A percentile compares a stretch with the other conserved stretches of the same genome.
phyloP scores from a whole-genome alignment of 108 stramenopile species.

The Cyclotella atomus region DNA sequence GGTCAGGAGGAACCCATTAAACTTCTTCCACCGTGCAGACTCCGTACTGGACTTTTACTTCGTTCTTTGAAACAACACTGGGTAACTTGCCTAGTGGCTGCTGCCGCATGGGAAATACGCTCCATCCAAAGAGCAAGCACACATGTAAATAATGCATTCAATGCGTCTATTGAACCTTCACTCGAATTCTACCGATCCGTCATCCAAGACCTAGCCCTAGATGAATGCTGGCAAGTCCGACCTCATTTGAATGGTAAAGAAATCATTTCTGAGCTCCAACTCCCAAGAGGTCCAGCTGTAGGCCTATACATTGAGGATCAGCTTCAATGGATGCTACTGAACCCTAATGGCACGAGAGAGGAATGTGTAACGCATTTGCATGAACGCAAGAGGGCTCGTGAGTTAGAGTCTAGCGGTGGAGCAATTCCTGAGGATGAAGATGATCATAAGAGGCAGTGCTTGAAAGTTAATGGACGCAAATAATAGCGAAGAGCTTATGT shows the following conservation, averaged over 20 bases:
- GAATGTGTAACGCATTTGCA: constrained; percentile 65
- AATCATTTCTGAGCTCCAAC: constrained; percentile 56
- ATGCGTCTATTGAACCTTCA: not conserved
- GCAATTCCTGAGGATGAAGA: constrained; percentile 6
- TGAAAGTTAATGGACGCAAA: not conserved
- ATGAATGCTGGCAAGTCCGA: constrained; percentile 74
- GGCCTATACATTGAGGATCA: constrained; percentile 77
- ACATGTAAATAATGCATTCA: not conserved
- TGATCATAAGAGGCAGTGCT: constrained; percentile 16
- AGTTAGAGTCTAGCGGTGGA: constrained; percentile 26
- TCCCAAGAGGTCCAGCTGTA: constrained; percentile 70
- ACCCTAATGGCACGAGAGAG: constrained; percentile 73
- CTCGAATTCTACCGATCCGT: constrained; percentile 53
- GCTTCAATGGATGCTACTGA: constrained; percentile 74
- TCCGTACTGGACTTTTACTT: constrained; percentile 71
- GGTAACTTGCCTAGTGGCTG: constrained; percentile 71
- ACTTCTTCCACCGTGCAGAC: constrained; percentile 38
- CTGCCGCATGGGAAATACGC: constrained; percentile 59
- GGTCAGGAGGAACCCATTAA: constrained; percentile 11
- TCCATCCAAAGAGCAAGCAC: constrained; percentile 18
- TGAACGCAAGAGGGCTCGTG: constrained; percentile 53
- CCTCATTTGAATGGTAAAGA: constrained; percentile 82
- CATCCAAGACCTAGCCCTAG: constrained; percentile 55
- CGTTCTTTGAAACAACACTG: constrained; percentile 73
- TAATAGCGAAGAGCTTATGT: no score